Base-by-base conservation (phyloP, 179 eudicot species). In the Carnegiea gigantea region DNA sequence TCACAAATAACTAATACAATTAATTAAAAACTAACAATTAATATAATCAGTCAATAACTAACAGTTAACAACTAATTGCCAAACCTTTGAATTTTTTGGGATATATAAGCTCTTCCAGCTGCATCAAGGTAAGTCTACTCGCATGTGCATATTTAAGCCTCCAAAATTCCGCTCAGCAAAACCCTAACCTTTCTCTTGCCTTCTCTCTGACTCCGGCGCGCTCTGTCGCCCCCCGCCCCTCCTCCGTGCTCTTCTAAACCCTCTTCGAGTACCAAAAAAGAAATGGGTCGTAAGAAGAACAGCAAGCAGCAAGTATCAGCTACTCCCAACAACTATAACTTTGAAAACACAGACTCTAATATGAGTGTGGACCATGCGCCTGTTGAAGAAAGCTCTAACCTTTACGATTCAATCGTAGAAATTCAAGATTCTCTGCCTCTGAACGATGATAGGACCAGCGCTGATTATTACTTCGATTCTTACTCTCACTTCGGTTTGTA, bases 391-490 rank as follows among this genome's bases (percentile, higher is more conserved):
- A 91, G 86, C 83, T 92, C 95, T 24, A 84, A 88, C 60, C 84
- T 86, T 77, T 57, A 57, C 14, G 85, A 87, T 15, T 72, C 89
- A 74, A 92, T 91, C 92, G 86, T 83, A 84, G 95, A 90, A 9
- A 57, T 80, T 24, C 83, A 84, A 28, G 90, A 81, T 43, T 83
- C 89, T 20, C 54, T 70, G 46, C 75, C 88, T 74, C 88, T 76
- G 54, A 46, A 24, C 54, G 92, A 75, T 76, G 97, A 94, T 71
- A 91, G 90, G 77, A 96, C 99, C 71, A 96, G 98, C 83, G 99
- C 99, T 73, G 99, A 96, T 79, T 96, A 96, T 79, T 96, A 96
- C 89, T 96, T 96, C 82, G 99, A 96, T 82, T 96, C 99, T 36
- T 96, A 96, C 86, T 95, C 99, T n/a, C 99, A 96, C 86, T 96